Conservation (phyloP, 2,329 filamentous ascomycete genomes). For the Pseudonectria buxi region DNA sequence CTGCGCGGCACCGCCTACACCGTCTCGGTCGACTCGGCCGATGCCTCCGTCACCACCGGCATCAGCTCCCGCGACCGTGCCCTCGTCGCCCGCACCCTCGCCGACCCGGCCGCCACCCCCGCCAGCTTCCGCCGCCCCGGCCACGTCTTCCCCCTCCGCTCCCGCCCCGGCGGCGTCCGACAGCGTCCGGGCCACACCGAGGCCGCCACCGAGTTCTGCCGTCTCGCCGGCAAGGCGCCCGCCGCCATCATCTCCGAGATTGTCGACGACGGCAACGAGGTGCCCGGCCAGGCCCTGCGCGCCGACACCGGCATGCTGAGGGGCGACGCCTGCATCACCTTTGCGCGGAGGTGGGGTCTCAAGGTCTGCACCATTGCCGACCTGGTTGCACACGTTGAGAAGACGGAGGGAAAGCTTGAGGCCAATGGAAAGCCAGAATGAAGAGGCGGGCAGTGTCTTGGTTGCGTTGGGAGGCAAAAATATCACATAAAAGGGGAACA, state of each 20-base stretch:
- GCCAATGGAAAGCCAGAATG: slow-evolving; percentile 28
- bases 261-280: slow-evolving; percentile 74
- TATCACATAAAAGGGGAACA: background rate
- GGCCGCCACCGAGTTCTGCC: slow-evolving; percentile 84
- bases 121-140: slow-evolving; percentile 72
- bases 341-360: slow-evolving; percentile 81
- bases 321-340: slow-evolving; percentile 78
- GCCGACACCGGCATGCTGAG: slow-evolving; percentile 80
- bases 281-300: slow-evolving; percentile 60
- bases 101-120: slow-evolving; percentile 52
- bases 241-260: slow-evolving; percentile 87
- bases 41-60: slow-evolving; percentile 72
- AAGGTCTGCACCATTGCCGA: slow-evolving; percentile 95
- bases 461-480: background rate
- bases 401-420: slow-evolving; percentile 57
- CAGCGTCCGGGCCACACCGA: slow-evolving; percentile 84
- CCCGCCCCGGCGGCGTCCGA: slow-evolving; percentile 71
- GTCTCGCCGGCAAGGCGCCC: slow-evolving; percentile 68
- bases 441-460: slow-evolving; percentile 23
- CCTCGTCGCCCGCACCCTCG: slow-evolving; percentile 71
- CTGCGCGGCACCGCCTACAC: slow-evolving; percentile 91
- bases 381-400: slow-evolving; percentile 72
- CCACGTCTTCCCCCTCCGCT: slow-evolving; percentile 81
- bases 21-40: slow-evolving; percentile 73
- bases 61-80: slow-evolving; percentile 86